Evolutionary conservation across 2,329 filamentous ascomycete species (phyloP), one percentile per base, ranked within the genome.

Genomic region (Clonostachys sp.): DNA sequence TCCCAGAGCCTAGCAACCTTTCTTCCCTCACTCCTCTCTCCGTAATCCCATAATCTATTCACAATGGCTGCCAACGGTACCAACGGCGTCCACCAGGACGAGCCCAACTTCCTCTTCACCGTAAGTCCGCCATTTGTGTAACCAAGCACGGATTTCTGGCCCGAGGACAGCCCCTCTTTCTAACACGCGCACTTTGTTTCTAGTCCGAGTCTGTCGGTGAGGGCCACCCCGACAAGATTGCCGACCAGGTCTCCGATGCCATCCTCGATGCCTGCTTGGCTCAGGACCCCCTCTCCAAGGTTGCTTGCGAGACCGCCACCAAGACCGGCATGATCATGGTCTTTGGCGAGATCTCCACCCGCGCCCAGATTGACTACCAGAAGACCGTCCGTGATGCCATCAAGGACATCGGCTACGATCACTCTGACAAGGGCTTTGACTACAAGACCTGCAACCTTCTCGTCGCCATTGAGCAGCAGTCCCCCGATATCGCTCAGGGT

Each of bases 321-420:
- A 99, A 99, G 89, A 99, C 94, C 60, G 94, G 94, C 73, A 89
- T 99, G 94, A 81, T 99, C 73, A 97, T 99, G 94, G 86, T 95
- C 70, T 95, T 96, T 56, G 91, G 91, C 74, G 94, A 99, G 73
- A 99, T 99, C 73, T 95, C 91, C 73, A 97, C 94, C 78, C 94
- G 95, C 80, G 86, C 92, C 73, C 81, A 78, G 60, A 78, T 97
- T 61, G 94, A 99, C 81, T 99, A 96, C 87, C 94, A 99, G 75
- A 95, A 91, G 80, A 81, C 96, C 63, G 90, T 99, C 72, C 92
- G 94, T 72, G 74, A 85, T 56, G 84, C 91, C 68, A 91, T 99
- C 83, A 92, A 96, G 84, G 92, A 95, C 68, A 99, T 99, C 67
- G 94, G 94, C 63, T 99, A 97, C 76, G 94, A 99, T 76, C 83